A percentile compares a stretch with the other conserved stretches of the same genome.
Evolutionary conservation across 2,329 filamentous ascomycete genomes (phyloP).

Genomic region (Metarhizium album): DNA sequence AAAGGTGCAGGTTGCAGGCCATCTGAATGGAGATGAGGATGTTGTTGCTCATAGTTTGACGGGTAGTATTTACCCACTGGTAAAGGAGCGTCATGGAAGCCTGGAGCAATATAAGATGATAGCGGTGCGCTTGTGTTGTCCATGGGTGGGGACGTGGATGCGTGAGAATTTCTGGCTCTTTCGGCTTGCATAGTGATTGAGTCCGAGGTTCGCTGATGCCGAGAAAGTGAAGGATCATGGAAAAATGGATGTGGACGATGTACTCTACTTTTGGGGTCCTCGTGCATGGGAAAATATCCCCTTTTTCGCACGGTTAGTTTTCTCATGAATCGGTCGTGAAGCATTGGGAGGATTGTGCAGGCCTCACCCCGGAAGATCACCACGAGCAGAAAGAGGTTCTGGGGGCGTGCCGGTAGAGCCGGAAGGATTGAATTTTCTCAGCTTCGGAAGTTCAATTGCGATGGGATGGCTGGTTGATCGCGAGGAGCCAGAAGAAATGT

Average conservation of each 20-base stretch:
- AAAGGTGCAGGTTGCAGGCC: constrained; percentile 12
- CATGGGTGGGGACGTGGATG: constrained; percentile 13
- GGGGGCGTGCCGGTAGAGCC: constrained; percentile 32
- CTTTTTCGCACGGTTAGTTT: constrained; percentile 23
- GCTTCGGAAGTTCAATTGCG: constrained; percentile 37
- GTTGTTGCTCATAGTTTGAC: constrained; percentile 42
- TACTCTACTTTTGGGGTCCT: constrained; percentile 37
- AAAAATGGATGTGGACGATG: constrained; percentile 43
- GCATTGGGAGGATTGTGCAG: not conserved
- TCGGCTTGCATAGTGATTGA: constrained; percentile 17
- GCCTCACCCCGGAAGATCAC: constrained; percentile 47
- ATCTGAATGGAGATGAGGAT: constrained; percentile 8
- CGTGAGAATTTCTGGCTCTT: constrained; percentile 9
- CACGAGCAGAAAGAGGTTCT: constrained; percentile 44
- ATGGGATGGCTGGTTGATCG: constrained; percentile 35
- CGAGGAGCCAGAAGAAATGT: constrained; percentile 8
- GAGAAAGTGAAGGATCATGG: constrained; percentile 28
- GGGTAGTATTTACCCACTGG: constrained; percentile 55
- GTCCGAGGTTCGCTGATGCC: constrained; percentile 23
- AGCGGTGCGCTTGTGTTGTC: constrained; percentile 30
- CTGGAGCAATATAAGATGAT: constrained; percentile 40
- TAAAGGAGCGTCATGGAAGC: constrained; percentile 34
- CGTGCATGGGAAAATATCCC: constrained; percentile 51
- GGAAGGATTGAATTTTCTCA: constrained; percentile 26
- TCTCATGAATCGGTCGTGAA: not conserved